phyloP scores from a whole-genome alignment of 345 rosid genomes.

The Camelina sativa region DNA sequence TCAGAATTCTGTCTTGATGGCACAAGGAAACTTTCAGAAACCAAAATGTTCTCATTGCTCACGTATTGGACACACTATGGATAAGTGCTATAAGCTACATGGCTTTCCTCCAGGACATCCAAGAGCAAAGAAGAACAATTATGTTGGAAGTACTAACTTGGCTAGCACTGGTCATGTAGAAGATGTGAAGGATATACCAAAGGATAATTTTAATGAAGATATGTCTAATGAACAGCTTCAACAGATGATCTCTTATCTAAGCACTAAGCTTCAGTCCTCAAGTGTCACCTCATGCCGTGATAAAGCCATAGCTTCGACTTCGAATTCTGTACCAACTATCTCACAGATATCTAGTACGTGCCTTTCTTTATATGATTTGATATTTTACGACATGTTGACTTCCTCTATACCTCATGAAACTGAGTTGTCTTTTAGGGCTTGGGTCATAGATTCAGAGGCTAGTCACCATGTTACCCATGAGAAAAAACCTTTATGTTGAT shows the following conservation, averaged over 20 bases:
- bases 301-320: neutral
- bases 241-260: too few species aligned
- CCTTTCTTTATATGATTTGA: neutral
- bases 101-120: neutral
- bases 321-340: neutral
- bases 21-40: neutral
- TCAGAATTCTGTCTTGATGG: neutral
- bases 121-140: neutral
- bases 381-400: neutral
- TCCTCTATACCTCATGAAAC: neutral
- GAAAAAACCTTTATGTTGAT: fast-evolving
- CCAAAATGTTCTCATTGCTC: neutral
- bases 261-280: too few species aligned
- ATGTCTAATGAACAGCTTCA: neutral
- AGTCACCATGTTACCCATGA: conserved; percentile 1
- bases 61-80: neutral
- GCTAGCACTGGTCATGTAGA: too few species aligned
- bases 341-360: neutral
- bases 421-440: neutral
- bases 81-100: neutral
- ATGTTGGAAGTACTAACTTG: too few species aligned
- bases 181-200: too few species aligned
- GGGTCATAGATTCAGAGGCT: neutral
- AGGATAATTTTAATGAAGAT: too few species aligned
- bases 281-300: too few species aligned